These are phyloP conservation scores for Psilocybe subaeruginosa DNA, from an alignment of 768 basidiomycete species.

Conservation along the genomic window DNA sequence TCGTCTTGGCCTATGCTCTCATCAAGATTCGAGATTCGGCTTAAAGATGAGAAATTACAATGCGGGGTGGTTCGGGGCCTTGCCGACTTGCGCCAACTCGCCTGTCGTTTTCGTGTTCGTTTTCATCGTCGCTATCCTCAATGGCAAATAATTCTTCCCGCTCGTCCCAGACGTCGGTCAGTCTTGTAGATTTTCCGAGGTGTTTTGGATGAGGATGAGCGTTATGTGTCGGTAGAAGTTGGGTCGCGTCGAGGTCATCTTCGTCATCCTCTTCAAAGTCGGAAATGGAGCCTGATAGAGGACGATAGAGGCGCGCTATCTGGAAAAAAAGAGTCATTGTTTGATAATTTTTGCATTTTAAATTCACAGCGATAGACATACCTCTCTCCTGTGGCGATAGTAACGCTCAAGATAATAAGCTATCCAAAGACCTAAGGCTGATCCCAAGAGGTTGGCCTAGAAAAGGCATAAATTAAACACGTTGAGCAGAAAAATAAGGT, in stretches of 20 bases:
- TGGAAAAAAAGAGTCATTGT: constrained; percentile 26
- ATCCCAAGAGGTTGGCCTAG: constrained; percentile 84
- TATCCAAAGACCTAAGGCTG: constrained; percentile 64
- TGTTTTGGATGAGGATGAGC: constrained; percentile 14
- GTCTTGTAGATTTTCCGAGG: constrained; percentile 22
- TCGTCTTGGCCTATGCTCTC: neutral
- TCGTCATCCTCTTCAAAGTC: constrained; percentile 60
- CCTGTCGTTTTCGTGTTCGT: constrained; percentile 28
- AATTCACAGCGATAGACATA: constrained; percentile 27
- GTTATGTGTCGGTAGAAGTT: constrained; percentile 58
- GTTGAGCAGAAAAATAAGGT: constrained; percentile 1
- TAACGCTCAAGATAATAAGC: constrained; percentile 74
- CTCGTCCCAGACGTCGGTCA: constrained; percentile 77
- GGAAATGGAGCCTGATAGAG: constrained; percentile 55
- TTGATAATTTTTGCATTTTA: neutral
- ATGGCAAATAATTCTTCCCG: constrained; percentile 76
- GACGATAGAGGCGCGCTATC: constrained; percentile 81
- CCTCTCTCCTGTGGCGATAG: constrained; percentile 81
- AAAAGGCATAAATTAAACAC: neutral
- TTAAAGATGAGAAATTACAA: constrained; percentile 26
- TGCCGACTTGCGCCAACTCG: constrained; percentile 18
- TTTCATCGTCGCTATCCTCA: constrained; percentile 66
- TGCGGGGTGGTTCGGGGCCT: constrained; percentile 20
- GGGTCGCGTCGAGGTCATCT: constrained; percentile 44
- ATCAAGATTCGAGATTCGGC: neutral